Evolutionary conservation across 768 basidiomycete genomes (phyloP).

Genomic region (Boletus sp.): DNA sequence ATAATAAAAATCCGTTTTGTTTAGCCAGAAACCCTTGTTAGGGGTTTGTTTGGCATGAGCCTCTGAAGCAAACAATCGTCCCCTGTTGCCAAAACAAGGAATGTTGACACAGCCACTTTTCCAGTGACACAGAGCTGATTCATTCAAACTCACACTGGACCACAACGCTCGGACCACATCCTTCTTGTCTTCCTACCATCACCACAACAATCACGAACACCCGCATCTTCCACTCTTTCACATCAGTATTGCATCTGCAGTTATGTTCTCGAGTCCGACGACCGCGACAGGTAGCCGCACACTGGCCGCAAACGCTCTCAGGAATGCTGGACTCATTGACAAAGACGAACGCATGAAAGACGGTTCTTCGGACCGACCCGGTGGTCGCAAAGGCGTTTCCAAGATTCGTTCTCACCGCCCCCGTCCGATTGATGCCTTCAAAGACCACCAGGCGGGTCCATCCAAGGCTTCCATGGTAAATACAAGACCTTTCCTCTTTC

Average conservation of each 20-base stretch:
- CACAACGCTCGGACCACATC: constrained; percentile 1
- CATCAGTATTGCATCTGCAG: neutral
- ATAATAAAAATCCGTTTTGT: neutral
- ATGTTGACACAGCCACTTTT: constrained; percentile 26
- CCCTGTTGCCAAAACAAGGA: constrained; percentile 16
- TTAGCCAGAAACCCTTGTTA: neutral
- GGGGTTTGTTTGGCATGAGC: constrained; percentile 27
- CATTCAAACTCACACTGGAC: constrained; percentile 13
- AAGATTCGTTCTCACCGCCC: constrained; percentile 63
- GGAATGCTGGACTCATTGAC: constrained; percentile 74
- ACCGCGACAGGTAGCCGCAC: constrained; percentile 56
- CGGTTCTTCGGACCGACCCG: constrained; percentile 57
- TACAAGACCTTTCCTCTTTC: constrained; percentile 41
- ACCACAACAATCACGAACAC: constrained; percentile 3
- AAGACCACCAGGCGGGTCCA: constrained; percentile 47
- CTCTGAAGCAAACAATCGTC: constrained; percentile 23
- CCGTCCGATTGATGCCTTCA: constrained; percentile 56
- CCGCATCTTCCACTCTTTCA: neutral
- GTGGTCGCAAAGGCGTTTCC: constrained; percentile 66
- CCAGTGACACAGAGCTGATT: constrained; percentile 11
- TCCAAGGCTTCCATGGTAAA: constrained; percentile 65
- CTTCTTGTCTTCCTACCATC: constrained; percentile 18
- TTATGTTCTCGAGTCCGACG: constrained; percentile 62
- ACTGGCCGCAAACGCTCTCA: constrained; percentile 61
- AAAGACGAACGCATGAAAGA: constrained; percentile 76